Evolutionary conservation across 2,329 filamentous ascomycete species (phyloP), one percentile per base, ranked within the genome.

Genomic region (Monilinia aucupariae): DNA sequence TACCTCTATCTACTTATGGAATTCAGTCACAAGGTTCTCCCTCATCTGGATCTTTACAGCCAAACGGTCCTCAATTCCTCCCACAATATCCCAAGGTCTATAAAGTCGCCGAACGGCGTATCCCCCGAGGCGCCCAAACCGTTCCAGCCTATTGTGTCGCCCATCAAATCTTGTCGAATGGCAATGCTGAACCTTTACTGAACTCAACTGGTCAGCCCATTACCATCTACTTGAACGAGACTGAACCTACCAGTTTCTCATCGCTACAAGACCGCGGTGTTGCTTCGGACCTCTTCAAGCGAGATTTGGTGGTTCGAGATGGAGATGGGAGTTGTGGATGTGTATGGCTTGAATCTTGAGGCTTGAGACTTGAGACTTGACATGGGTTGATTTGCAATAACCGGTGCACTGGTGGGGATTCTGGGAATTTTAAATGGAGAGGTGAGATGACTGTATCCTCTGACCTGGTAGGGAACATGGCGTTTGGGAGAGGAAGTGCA

Each of bases 71-170:
- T 63, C 68, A 72, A 64, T 67, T 66, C 48, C 63, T 76, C 15
- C 65, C 72, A 25, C 70, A 71, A 3, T 82, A 82, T 67, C 84
- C 85, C 0, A 84, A 82, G 58, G 78, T 83, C 32, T 78, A 88
- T 69, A 89, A 89, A 74, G 79, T 89, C 52, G 83, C 87, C 72
- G 86, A 89, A 73, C 82, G 85, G 59, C 81, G 86, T 30, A 62
- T 74, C 34, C 68, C 72, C 17, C 49, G 59, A 58, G 68, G 68
- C 12, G 43, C 37, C 22, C 62, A 68, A 34, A 63, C 64, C 8
- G 71, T 82, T 22, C 69, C 77, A 58, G 82, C 85, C 1, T 88
- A 87, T 72, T 89, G 86, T 62, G 80, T 87, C 69, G 82, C 87
- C 70, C 87, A 87, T 79, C 77, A 82, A 65, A 78, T 89, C 15